These are phyloP conservation scores for Fraxinus pennsylvanica DNA, from an alignment of 257 asterid genomes.

Conservation along the genomic window DNA sequence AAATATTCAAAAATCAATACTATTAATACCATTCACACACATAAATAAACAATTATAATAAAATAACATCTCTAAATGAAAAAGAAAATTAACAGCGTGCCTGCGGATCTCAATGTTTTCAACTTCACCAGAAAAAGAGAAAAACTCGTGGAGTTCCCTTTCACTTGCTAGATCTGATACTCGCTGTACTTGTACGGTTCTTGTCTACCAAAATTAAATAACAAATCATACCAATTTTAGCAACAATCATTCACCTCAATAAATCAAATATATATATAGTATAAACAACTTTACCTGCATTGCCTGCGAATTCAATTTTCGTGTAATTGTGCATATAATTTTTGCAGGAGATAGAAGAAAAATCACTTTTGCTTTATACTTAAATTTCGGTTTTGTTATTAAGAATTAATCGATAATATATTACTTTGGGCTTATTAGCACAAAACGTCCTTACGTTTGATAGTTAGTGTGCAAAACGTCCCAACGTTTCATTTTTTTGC, in stretches of 20 bases:
- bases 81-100: constrained; percentile 28
- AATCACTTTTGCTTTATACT: neutral
- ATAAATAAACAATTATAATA: neutral
- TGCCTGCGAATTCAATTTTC: constrained; percentile 28
- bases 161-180: constrained; percentile 87
- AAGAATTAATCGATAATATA: neutral
- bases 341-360: constrained; percentile 14
- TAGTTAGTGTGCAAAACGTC: no score
- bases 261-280: neutral
- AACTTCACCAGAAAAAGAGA: constrained; percentile 92
- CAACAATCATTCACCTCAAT: neutral
- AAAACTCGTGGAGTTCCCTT: constrained; percentile 93
- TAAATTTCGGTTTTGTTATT: neutral
- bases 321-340: neutral
- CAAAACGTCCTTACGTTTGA: no score
- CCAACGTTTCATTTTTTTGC: no score
- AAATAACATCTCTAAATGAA: neutral
- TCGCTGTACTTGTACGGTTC: constrained; percentile 68
- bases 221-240: neutral
- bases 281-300: constrained; percentile 57
- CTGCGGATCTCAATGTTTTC: constrained; percentile 77
- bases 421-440: no score
- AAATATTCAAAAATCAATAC: constrained; percentile 22
- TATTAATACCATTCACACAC: neutral
- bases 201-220: constrained; percentile 34